phyloP scores from a whole-genome alignment of 169 alveolate species.

The Plasmodium gallinaceum region DNA sequence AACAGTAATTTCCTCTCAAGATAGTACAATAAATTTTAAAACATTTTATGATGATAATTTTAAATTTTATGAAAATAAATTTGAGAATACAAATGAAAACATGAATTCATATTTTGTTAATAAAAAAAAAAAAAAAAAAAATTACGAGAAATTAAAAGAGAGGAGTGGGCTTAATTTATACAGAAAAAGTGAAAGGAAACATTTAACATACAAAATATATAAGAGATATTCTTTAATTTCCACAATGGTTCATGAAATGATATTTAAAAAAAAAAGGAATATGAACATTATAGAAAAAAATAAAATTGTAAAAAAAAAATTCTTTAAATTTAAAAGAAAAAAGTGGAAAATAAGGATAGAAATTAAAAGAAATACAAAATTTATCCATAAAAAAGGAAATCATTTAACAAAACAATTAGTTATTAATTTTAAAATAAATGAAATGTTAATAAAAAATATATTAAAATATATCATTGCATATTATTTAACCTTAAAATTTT shows the following conservation, averaged over 20 bases:
- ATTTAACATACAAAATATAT: no score
- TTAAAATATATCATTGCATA: no score
- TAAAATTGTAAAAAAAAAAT: neutral
- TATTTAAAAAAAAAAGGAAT: neutral
- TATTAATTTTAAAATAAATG: no score
- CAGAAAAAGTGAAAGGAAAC: no score
- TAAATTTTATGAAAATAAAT: neutral
- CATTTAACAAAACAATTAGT: no score
- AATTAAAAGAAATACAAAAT: neutral
- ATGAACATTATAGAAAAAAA: constrained; percentile 7
- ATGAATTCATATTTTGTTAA: neutral
- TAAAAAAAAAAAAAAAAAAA: neutral
- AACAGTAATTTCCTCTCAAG: neutral
- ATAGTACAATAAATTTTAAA: neutral
- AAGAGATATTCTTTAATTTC: no score
- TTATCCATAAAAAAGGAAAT: neutral
- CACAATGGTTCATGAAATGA: no score
- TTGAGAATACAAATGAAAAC: neutral
- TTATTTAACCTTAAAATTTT: no score
- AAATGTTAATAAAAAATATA: no score
- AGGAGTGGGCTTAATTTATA: no score
- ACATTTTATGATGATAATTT: neutral
- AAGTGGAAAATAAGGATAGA: neutral
- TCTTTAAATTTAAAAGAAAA: constrained; percentile 6
- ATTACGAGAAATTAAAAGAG: no score